Evolutionary conservation across 495 filamentous ascomycete genomes (phyloP).

Genomic region (Chaetomidium leptoderma): DNA sequence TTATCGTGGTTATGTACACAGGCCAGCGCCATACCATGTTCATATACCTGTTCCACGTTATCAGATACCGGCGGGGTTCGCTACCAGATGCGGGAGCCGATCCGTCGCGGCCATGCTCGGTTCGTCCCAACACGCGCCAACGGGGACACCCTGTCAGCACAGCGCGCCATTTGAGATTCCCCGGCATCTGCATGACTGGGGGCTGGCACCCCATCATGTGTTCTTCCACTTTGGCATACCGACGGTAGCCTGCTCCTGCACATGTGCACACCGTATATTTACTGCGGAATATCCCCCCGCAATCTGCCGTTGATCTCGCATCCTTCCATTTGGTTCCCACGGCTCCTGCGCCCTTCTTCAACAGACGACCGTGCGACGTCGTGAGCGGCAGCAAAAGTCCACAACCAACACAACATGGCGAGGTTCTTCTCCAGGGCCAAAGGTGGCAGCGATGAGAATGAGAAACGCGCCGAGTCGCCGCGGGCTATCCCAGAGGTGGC

Average conservation of each 20-base stretch:
- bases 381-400: background rate
- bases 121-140: background rate
- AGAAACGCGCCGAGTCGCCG: slow-evolving; percentile 23
- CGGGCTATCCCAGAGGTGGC: slow-evolving; percentile 14
- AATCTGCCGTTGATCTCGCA: background rate
- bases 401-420: slow-evolving; percentile 16
- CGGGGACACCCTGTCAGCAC: background rate
- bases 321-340: too few relatives aligned
- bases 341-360: background rate
- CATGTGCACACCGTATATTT: background rate
- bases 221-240: slow-evolving; percentile 11
- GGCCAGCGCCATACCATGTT: background rate
- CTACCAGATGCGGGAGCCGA: background rate
- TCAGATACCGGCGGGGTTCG: background rate
- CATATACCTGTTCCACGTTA: slow-evolving; percentile 1
- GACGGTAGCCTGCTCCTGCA: slow-evolving; percentile 4
- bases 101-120: background rate
- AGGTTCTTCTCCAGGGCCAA: slow-evolving; percentile 20
- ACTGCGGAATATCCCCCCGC: slow-evolving; percentile 3
- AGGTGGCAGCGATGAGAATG: slow-evolving; percentile 26
- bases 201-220: background rate
- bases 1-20: background rate
- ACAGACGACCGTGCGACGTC: background rate
- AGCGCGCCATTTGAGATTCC: background rate
- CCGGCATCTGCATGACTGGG: background rate